phyloP scores from a whole-genome alignment of 164 flowering plant species.

The Hamamelis virginiana region DNA sequence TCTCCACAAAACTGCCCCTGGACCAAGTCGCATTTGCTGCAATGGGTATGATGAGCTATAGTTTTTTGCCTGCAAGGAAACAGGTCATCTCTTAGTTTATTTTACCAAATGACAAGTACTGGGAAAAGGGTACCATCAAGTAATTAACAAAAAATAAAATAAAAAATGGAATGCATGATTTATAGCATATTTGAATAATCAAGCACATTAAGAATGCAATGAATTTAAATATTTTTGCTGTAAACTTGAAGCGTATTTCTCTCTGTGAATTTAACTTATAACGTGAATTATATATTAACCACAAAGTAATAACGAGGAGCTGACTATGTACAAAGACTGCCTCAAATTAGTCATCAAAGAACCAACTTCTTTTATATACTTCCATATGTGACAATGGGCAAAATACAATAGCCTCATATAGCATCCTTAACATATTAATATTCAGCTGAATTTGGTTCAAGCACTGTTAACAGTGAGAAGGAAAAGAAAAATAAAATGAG shows the following conservation, averaged over 20 bases:
- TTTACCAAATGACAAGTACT: background rate
- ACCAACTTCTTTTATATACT: background rate
- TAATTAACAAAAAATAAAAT: background rate
- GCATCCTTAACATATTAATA: background rate
- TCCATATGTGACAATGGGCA: background rate
- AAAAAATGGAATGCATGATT: background rate
- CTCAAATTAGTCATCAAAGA: background rate
- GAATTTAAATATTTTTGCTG: background rate
- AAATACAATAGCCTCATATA: background rate
- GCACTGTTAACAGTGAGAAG: background rate
- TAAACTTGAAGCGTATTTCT: background rate
- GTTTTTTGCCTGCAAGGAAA: slow-evolving; percentile 34
- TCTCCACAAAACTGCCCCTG: slow-evolving; percentile 19
- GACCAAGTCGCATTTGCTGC: slow-evolving; percentile 11
- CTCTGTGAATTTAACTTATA: too few species aligned
- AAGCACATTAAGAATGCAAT: background rate
- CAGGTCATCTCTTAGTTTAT: background rate
- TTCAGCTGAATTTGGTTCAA: background rate
- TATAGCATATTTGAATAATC: background rate
- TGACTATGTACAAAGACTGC: background rate
- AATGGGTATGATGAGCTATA: slow-evolving; percentile 16
- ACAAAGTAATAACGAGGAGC: too few species aligned
- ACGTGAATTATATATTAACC: background rate
- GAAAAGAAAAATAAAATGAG: background rate
- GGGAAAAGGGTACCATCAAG: background rate